Evolutionary conservation across 306 rosid genomes (phyloP).

Genomic region (Ziziphus jujuba): DNA sequence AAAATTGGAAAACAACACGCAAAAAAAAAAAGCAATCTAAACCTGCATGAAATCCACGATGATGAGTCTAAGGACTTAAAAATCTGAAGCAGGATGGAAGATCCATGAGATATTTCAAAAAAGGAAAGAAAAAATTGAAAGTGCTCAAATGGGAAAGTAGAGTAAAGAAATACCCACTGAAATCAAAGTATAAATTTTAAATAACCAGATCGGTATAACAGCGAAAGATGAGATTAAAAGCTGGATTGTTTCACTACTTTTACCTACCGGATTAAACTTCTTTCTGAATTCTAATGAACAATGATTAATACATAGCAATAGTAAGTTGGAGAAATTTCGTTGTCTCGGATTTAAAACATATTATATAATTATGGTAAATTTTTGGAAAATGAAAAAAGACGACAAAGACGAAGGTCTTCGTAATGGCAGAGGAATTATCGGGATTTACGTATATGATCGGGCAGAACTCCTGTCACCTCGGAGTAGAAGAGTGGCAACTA

Average conservation of each 20-base stretch:
- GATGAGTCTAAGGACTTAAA: not conserved
- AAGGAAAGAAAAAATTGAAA: not conserved
- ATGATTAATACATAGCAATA: not conserved
- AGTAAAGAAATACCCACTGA: not conserved
- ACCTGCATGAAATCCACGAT: not conserved
- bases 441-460: not conserved
- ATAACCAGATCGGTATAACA: not conserved
- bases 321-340: conserved; percentile 9
- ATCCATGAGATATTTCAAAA: not conserved
- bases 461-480: not conserved
- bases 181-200: not conserved
- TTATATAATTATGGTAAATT: not conserved
- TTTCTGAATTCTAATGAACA: not conserved
- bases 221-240: conserved; percentile 1
- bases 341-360: not conserved
- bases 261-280: conserved; percentile 11
- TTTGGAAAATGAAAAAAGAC: not conserved
- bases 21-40: conserved; percentile 7
- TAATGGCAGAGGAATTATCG: not conserved
- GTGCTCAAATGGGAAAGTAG: conserved; percentile 7
- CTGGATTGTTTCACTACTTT: not conserved
- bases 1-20: conserved; percentile 13
- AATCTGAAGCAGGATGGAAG: conserved; percentile 3
- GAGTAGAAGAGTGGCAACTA: not conserved
- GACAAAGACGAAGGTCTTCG: not conserved